A percentile compares a stretch with the other conserved stretches of the same genome.
These are phyloP conservation scores for Penicillium sp. DNA, from an alignment of 2,329 filamentous ascomycete genomes.

Conservation along the genomic window DNA sequence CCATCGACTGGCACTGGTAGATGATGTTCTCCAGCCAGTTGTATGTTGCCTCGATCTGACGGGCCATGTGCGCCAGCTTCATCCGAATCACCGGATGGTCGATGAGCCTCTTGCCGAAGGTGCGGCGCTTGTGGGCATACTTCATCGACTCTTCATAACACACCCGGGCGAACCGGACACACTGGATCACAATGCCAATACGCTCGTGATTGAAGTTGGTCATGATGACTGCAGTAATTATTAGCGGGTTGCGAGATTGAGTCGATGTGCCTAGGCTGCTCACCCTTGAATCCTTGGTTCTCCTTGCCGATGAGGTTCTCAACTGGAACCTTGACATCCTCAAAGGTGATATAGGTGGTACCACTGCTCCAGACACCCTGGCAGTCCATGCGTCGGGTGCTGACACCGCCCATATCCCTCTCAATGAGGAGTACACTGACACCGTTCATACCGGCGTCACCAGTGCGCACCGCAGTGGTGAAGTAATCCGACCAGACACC, in stretches of 20 bases:
- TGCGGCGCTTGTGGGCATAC: conserved; percentile 92
- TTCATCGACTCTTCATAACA: conserved; percentile 95
- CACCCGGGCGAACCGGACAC: conserved; percentile 84
- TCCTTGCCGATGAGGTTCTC: conserved; percentile 96
- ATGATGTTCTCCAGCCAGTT: conserved; percentile 94
- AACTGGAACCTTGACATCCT: conserved; percentile 97
- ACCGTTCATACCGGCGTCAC: conserved; percentile 81
- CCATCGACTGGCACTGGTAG: conserved; percentile 88
- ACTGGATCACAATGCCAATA: conserved; percentile 97
- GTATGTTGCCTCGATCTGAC: conserved; percentile 94
- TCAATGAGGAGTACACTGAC: conserved; percentile 87
- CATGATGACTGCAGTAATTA: too few species aligned
- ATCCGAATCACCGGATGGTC: conserved; percentile 94
- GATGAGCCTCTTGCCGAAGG: conserved; percentile 92
- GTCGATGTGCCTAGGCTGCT: too few species aligned
- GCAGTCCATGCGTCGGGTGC: conserved; percentile 93
- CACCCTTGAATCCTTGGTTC: conserved; percentile 94
- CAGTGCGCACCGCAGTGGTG: conserved; percentile 89
- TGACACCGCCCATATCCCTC: conserved; percentile 71
- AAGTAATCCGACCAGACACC: conserved; percentile 96
- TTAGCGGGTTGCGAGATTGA: too few species aligned
- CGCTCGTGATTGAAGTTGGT: conserved; percentile 99
- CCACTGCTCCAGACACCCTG: conserved; percentile 93
- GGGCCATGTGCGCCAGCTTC: conserved; percentile 96
- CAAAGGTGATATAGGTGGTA: conserved; percentile 95